Conservation (phyloP, 2,329 filamentous ascomycete genomes). For the Diplodia sapinea region DNA sequence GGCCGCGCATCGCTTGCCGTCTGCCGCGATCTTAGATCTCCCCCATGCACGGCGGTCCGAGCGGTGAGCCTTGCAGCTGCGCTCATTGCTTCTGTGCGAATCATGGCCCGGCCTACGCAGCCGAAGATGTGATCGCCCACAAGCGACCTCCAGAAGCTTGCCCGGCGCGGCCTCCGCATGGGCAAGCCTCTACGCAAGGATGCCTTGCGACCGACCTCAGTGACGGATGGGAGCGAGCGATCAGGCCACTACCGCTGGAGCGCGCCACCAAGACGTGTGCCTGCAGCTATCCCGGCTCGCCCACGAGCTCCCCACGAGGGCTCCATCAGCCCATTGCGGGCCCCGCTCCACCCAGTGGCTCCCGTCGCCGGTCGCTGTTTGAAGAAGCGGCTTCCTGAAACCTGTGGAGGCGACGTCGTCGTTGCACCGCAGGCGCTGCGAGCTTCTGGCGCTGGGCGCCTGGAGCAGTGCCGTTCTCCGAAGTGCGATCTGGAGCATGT, state of each 20-base stretch:
- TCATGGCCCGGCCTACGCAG: constrained; percentile 8
- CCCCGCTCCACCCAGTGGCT: not conserved
- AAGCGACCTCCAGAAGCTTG: constrained; percentile 4
- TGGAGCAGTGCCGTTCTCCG: constrained; percentile 10
- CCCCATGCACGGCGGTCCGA: constrained; percentile 20
- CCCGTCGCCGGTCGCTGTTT: not conserved
- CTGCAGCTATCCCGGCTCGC: constrained; percentile 14
- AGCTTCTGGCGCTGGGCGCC: not conserved
- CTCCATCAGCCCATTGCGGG: constrained; percentile 1
- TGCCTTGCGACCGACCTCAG: constrained; percentile 11
- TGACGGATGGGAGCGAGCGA: not conserved
- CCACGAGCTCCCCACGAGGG: constrained; percentile 23
- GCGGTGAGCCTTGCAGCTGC: constrained; percentile 23
- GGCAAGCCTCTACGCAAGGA: constrained; percentile 19
- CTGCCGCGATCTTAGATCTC: constrained; percentile 28
- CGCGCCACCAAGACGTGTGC: not conserved
- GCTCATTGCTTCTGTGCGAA: constrained; percentile 14
- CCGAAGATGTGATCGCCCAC: constrained; percentile 23
- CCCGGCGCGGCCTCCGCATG: not conserved
- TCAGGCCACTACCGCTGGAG: constrained; percentile 17
- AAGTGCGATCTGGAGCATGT: constrained; percentile 14
- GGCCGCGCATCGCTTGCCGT: constrained; percentile 10
- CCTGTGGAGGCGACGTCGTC: constrained; percentile 21
- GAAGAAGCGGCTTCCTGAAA: constrained; percentile 23
- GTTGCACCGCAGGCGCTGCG: constrained; percentile 16